Evolutionary conservation across 805 yeast species (phyloP).

Genomic region (Candida awuae): DNA sequence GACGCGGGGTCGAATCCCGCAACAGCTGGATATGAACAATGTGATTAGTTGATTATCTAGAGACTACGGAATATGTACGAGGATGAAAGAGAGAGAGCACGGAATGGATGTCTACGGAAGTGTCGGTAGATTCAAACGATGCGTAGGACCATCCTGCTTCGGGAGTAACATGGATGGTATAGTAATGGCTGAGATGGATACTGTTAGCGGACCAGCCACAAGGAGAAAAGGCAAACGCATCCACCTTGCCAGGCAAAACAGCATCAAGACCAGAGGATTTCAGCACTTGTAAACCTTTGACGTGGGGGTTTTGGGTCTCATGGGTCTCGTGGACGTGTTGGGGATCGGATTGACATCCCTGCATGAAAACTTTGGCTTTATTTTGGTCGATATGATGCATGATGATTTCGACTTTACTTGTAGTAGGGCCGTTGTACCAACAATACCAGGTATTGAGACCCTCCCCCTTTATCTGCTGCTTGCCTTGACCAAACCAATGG

Average conservation of each 20-base stretch:
- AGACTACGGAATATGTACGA: too few species aligned
- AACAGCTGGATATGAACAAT: too few species aligned
- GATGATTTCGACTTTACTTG: not conserved
- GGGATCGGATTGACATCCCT: too few species aligned
- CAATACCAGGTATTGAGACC: not conserved
- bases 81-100: too few species aligned
- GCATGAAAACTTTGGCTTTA: too few species aligned
- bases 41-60: too few species aligned
- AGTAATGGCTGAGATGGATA: constrained; percentile 48
- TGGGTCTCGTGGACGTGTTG: constrained; percentile 12
- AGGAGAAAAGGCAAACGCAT: constrained; percentile 86
- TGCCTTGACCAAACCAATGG: not conserved
- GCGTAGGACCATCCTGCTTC: constrained; percentile 94
- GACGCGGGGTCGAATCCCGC: too few species aligned
- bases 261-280: constrained; percentile 8
- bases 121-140: too few species aligned
- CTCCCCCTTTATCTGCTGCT: not conserved
- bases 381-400: not conserved
- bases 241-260: constrained; percentile 38
- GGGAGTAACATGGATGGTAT: constrained; percentile 90
- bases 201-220: constrained; percentile 94
- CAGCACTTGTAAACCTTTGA: constrained; percentile 65
- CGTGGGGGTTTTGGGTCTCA: constrained; percentile 75
- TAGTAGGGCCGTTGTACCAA: not conserved
- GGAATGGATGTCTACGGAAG: too few species aligned